Base-by-base conservation (phyloP, 305 asterid species). In the Fraxinus velutina region DNA sequence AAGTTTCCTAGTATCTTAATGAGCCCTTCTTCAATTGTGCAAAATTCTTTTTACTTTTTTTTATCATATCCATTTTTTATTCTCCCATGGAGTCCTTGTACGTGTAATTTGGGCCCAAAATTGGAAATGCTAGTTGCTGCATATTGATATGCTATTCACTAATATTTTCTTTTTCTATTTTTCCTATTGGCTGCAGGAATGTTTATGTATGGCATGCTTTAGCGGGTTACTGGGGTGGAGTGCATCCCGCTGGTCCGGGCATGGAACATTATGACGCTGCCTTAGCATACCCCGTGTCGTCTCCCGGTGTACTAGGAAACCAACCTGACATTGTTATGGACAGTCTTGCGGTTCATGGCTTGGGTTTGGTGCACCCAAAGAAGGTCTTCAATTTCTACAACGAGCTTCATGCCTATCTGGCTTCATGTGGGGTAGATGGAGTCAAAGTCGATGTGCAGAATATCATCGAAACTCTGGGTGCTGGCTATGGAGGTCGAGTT, bases 151-250 rank as follows among this genome's bases (percentile, higher is more conserved):
- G 39, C 68, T 75, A 55, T 37, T 15, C 39, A 22, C 80, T 32
- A 12, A 12, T 27, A 9, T 68, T 68, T 27, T 64, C 33, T 64
- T 64, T 64, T 10, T 0, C 12, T 62, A 1, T 62, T 62, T 64
- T 24, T 64, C 33, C 6, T 21, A 3, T 9, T 22, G 73, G 80
- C 42, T 81, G 62, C 84, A 89, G 92, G 83, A 81, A 80, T 33
- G 92, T 92, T 10, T 93, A 93, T 36, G 94, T 90, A 8, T 93
- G 97, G 97, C 97, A 93, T 73, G 97, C 97, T 60, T 85, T 93
- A 81, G 88, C 92, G 13, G 97, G 97, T 57, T 93, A 92, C 64
- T 93, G 97, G 97, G 97, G 97, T 75, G 97, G 97, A 55, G 89
- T 93, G 75, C 91, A 88, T 73, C 94, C 94, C 1, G 81, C 94